Evolutionary conservation across 805 yeast genomes (phyloP).

Genomic region (Myxozyma neotropica): DNA sequence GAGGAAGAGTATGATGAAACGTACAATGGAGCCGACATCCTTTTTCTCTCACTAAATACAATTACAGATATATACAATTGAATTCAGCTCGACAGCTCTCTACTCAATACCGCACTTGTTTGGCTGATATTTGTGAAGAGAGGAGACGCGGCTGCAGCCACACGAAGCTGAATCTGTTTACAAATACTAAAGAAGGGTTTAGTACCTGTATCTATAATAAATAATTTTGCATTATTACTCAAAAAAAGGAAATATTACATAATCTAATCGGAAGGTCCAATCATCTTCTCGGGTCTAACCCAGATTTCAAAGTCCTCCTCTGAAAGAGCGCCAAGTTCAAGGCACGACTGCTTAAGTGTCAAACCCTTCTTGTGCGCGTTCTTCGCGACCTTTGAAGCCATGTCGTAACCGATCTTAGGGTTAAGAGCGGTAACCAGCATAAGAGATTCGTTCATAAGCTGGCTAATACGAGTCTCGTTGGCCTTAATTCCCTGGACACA

Average conservation of each 20-base stretch:
- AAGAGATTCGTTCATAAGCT: conserved; percentile 88
- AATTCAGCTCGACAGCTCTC: too few species aligned
- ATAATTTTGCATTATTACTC: too few species aligned
- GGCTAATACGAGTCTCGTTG: conserved; percentile 81
- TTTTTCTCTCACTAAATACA: background rate
- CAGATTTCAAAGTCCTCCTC: conserved; percentile 90
- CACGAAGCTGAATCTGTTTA: too few species aligned
- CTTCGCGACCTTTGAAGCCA: conserved; percentile 97
- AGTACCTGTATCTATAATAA: background rate
- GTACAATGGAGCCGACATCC: conserved; percentile 34
- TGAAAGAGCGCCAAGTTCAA: conserved; percentile 83
- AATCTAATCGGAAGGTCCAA: conserved; percentile 66
- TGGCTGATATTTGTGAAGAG: too few species aligned
- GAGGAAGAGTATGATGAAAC: conserved; percentile 25
- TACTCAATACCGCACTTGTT: too few species aligned
- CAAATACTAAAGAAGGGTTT: background rate
- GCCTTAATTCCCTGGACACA: conserved; percentile 95
- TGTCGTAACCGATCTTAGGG: conserved; percentile 98
- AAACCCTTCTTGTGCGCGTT: conserved; percentile 98
- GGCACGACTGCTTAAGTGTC: conserved; percentile 91
- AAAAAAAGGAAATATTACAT: background rate
- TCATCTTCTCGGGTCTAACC: conserved; percentile 98
- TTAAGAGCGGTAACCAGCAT: conserved; percentile 98
- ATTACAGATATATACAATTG: background rate
- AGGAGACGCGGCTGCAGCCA: background rate